A percentile compares a stretch with the other conserved stretches of the same genome.
Evolutionary conservation across 345 rosid genomes (phyloP).

Genomic region (Syzygium oleosum): DNA sequence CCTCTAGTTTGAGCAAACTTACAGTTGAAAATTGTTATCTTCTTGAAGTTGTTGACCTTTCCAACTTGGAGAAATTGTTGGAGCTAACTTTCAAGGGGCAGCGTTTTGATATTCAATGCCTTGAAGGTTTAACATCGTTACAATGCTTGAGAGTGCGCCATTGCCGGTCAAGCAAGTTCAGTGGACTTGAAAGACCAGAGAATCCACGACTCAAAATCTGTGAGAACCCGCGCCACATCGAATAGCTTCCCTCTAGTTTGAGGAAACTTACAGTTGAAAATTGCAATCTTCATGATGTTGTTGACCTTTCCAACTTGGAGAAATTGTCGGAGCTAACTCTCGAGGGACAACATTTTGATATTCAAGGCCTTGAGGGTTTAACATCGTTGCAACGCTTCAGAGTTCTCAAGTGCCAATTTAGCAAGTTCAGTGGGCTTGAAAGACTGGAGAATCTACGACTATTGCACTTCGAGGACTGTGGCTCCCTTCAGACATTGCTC

Average conservation of each 20-base stretch:
- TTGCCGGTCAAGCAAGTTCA: not conserved
- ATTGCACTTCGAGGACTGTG: not conserved
- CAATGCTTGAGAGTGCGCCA: not conserved
- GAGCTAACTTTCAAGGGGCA: too few species aligned
- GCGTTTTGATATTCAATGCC: not conserved
- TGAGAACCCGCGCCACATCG: not conserved
- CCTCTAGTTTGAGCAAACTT: not conserved
- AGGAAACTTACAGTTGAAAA: not conserved
- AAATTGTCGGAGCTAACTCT: not conserved
- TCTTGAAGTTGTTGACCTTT: not conserved
- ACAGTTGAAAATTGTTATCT: not conserved
- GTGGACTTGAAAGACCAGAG: not conserved
- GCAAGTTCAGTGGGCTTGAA: not conserved
- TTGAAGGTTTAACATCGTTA: not conserved
- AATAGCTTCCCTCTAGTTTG: not conserved
- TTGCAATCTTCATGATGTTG: not conserved
- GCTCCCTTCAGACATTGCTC: not conserved
- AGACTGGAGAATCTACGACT: not conserved
- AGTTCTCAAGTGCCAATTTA: accelerated
- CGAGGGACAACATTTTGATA: too few species aligned
- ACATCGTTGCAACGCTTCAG: not conserved
- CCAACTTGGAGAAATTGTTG: not conserved
- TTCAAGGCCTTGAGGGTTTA: not conserved
- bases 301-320: not conserved
- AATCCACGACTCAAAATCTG: not conserved